Evolutionary conservation across 352 stramenopile species (phyloP).

Genomic region (Phytophthora vignae): DNA sequence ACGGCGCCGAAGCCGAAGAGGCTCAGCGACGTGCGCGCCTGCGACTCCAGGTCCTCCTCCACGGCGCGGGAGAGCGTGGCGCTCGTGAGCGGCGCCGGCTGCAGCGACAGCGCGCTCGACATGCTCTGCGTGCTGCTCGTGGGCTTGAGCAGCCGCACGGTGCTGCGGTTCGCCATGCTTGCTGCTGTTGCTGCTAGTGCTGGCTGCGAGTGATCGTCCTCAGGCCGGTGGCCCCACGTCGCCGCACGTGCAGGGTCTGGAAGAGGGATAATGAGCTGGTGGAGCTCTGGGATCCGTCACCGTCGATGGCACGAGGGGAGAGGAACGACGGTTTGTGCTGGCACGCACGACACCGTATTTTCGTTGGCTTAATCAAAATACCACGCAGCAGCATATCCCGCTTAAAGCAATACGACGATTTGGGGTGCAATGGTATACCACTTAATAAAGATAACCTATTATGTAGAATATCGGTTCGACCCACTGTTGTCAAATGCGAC

Average conservation of each 20-base stretch:
- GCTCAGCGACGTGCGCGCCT: conserved; percentile 67
- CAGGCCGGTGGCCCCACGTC: too few species aligned
- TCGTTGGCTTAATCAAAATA: too few species aligned
- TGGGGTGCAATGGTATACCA: too few species aligned
- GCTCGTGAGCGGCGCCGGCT: conserved; percentile 47
- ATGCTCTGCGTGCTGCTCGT: conserved; percentile 53
- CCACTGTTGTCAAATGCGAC: too few species aligned
- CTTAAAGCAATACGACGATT: too few species aligned
- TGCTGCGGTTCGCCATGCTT: conserved; percentile 31
- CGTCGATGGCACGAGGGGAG: conserved; percentile 10
- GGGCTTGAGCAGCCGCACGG: conserved; percentile 39
- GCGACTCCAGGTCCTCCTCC: conserved; percentile 68
- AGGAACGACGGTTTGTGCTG: conserved; percentile 21
- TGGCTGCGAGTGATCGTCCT: too few species aligned
- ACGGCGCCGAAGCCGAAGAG: conserved; percentile 77
- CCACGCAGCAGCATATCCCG: too few species aligned
- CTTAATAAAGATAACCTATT: too few species aligned
- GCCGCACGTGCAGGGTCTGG: background rate
- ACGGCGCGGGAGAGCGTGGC: conserved; percentile 35
- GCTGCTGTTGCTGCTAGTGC: background rate
- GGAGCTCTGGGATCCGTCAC: background rate
- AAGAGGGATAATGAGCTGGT: conserved; percentile 12
- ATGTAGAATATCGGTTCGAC: too few species aligned
- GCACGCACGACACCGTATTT: conserved; percentile 8
- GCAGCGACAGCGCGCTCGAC: conserved; percentile 48